These are phyloP conservation scores for Raffaelea ambrosiae DNA, from an alignment of 2,329 filamentous ascomycete species.

Conservation along the genomic window DNA sequence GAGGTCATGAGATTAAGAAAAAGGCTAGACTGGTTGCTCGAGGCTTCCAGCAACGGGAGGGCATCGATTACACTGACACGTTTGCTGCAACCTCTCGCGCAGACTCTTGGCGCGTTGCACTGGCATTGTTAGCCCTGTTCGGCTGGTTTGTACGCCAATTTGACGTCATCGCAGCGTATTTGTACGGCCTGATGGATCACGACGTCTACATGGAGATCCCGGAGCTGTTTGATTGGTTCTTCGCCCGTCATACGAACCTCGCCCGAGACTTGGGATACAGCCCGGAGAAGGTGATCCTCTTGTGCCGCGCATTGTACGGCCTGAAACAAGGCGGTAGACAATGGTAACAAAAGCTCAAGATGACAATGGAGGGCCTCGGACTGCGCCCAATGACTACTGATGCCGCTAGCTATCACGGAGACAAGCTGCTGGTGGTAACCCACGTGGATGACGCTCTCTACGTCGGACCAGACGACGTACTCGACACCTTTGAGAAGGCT, in stretches of 20 bases:
- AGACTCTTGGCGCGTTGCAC: not conserved
- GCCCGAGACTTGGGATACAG: not conserved
- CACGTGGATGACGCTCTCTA: not conserved
- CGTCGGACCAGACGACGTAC: not conserved
- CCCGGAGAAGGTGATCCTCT: not conserved
- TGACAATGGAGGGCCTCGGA: not conserved
- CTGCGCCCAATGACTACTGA: not conserved
- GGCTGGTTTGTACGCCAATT: no score
- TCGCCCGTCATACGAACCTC: not conserved
- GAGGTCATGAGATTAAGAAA: not conserved
- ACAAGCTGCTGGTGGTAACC: not conserved
- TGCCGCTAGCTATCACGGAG: not conserved
- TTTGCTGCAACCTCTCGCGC: not conserved
- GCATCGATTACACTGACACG: not conserved
- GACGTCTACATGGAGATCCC: no score
- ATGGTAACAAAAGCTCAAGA: not conserved
- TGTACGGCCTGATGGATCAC: not conserved
- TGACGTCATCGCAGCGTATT: not conserved
- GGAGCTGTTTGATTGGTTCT: not conserved
- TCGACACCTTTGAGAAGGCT: no score
- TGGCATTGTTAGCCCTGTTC: not conserved
- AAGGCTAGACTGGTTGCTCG: not conserved
- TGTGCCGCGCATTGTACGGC: not conserved
- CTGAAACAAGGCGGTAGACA: not conserved
- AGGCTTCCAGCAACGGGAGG: not conserved